Percentiles rank a stretch among this genome's conserved stretches.
phyloP scores from a whole-genome alignment of 768 basidiomycete species.

The Cystobasidium ongulense region DNA sequence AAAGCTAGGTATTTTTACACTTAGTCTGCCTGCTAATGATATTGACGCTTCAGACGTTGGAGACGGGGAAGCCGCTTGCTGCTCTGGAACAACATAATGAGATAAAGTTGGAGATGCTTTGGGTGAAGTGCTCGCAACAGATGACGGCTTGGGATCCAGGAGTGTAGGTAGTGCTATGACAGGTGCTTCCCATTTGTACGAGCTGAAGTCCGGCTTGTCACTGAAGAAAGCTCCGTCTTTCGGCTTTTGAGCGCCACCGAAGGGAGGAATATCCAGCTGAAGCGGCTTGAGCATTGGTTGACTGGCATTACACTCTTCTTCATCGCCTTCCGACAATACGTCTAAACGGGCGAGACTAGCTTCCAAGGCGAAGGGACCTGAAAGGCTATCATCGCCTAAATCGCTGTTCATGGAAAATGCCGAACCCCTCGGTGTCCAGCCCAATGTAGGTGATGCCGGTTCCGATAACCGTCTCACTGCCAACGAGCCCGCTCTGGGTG shows the following conservation, averaged over 20 bases:
- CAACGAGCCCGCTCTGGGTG: background rate
- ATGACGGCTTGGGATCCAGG: background rate
- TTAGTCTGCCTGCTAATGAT: background rate
- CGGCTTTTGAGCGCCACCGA: background rate
- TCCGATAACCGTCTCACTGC: background rate
- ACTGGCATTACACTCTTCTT: background rate
- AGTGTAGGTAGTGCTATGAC: background rate
- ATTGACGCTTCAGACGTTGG: background rate
- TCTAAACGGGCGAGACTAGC: conserved; percentile 8
- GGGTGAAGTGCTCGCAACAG: background rate
- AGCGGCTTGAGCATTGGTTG: background rate
- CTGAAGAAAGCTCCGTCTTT: background rate
- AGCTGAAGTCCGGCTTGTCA: background rate
- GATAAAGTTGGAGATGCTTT: background rate
- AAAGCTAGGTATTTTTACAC: background rate
- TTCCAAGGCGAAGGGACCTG: conserved; percentile 17
- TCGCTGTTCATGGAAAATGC: background rate
- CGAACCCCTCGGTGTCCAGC: conserved; percentile 19
- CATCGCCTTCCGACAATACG: background rate
- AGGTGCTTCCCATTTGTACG: background rate
- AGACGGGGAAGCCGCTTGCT: background rate
- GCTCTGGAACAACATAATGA: background rate
- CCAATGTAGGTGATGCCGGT: background rate
- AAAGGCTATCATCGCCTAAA: conserved; percentile 20
- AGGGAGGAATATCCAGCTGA: background rate